Evolutionary conservation across 306 rosid genomes (phyloP).

Genomic region (Cucurbita argyrosperma): DNA sequence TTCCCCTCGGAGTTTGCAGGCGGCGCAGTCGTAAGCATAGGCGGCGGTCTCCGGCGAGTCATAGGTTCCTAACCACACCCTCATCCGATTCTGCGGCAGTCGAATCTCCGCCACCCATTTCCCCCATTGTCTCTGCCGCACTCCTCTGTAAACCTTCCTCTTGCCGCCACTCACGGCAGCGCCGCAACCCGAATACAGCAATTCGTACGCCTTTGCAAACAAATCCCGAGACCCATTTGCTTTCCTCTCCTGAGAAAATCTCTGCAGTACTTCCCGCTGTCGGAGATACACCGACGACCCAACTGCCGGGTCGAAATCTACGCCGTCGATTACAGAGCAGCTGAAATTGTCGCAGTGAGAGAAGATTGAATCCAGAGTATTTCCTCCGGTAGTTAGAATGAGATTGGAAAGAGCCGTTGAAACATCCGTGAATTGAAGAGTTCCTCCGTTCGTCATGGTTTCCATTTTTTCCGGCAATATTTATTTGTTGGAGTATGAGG

Average conservation of each 20-base stretch:
- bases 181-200: neutral
- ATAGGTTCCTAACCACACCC: constrained; percentile 92
- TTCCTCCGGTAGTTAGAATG: constrained; percentile 49
- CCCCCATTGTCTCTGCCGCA: constrained; percentile 99
- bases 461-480: constrained; percentile 17
- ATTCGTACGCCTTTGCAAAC: neutral
- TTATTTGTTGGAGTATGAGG: neutral
- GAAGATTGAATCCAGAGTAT: constrained; percentile 84
- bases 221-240: constrained; percentile 5
- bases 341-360: constrained; percentile 20
- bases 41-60: constrained; percentile 94
- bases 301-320: constrained; percentile 18
- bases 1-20: constrained; percentile 86
- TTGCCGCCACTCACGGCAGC: constrained; percentile 23
- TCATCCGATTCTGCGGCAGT: constrained; percentile 92
- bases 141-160: constrained; percentile 89
- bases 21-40: constrained; percentile 89
- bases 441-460: constrained; percentile 12
- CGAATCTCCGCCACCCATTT: constrained; percentile 98
- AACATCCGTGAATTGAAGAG: constrained; percentile 5
- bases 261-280: constrained; percentile 68
- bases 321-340: neutral
- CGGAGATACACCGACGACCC: constrained; percentile 73
- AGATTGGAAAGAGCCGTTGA: constrained; percentile 1
- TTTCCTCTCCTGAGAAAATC: constrained; percentile 38